A percentile compares a stretch with the other conserved stretches of the same genome.
These are phyloP conservation scores for Hysterium pulicare DNA, from an alignment of 2,329 filamentous ascomycete genomes.

Conservation along the genomic window DNA sequence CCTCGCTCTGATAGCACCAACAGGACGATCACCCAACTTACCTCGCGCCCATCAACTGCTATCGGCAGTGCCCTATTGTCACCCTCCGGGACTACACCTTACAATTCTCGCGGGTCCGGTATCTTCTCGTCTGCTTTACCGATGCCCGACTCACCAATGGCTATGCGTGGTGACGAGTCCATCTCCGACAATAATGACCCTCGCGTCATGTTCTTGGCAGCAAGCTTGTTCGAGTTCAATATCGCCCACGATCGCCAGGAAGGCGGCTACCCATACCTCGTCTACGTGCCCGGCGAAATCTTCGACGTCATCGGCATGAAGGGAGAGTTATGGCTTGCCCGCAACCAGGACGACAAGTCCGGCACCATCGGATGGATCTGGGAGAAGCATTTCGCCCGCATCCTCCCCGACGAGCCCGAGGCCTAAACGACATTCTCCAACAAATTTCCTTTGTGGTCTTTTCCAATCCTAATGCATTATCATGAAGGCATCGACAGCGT, in stretches of 20 bases:
- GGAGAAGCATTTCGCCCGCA: constrained; percentile 83
- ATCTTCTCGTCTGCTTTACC: constrained; percentile 87
- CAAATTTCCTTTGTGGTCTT: too few relatives aligned
- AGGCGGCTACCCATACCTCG: constrained; percentile 92
- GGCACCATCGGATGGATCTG: constrained; percentile 93
- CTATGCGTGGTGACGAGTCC: constrained; percentile 20
- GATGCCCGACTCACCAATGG: constrained; percentile 57
- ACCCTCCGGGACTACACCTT: too few relatives aligned
- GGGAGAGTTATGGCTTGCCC: constrained; percentile 94
- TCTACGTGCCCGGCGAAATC: constrained; percentile 85
- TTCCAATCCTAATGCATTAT: too few relatives aligned
- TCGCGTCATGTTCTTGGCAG: constrained; percentile 83
- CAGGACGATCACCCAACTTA: constrained; percentile 21
- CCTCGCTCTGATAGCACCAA: constrained; percentile 26
- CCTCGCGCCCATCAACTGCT: constrained; percentile 30
- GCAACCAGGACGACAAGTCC: constrained; percentile 86
- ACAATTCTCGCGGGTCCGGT: constrained; percentile 60
- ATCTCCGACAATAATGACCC: constrained; percentile 54
- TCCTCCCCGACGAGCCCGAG: constrained; percentile 38
- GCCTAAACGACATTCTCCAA: too few relatives aligned
- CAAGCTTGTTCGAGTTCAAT: constrained; percentile 94
- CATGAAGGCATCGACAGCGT: too few relatives aligned
- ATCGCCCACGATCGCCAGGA: constrained; percentile 90
- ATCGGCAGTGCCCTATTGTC: constrained; percentile 11
- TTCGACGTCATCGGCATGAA: constrained; percentile 82